A percentile compares a stretch with the other conserved stretches of the same genome.
Evolutionary conservation across 768 basidiomycete genomes (phyloP).

Genomic region (Guyanaporus albipodus): DNA sequence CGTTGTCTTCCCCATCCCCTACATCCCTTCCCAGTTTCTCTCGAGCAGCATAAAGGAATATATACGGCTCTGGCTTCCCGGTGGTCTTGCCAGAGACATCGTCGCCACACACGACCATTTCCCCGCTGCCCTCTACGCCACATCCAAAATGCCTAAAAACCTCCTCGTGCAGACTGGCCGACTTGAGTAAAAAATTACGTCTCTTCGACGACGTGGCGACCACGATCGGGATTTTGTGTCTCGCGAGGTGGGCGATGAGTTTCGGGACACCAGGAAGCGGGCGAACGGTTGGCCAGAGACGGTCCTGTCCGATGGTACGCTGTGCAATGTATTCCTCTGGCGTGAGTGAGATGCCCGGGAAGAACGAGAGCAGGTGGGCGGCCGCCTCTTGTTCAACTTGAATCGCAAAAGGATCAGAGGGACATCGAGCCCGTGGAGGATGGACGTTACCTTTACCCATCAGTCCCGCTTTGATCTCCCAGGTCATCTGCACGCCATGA

Average conservation of each 20-base stretch:
- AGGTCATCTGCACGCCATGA: conserved; percentile 76
- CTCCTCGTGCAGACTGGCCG: conserved; percentile 49
- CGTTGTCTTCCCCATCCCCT: conserved; percentile 39
- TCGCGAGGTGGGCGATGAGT: conserved; percentile 67
- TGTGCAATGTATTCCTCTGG: conserved; percentile 55
- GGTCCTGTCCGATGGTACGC: conserved; percentile 56
- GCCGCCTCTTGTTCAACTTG: conserved; percentile 64
- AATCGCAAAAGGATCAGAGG: not conserved
- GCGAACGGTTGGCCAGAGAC: conserved; percentile 62
- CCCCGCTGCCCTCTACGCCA: conserved; percentile 25
- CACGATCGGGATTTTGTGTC: conserved; percentile 69
- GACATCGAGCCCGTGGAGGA: not conserved
- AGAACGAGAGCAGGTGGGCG: conserved; percentile 68
- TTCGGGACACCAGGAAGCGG: conserved; percentile 71
- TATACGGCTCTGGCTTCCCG: conserved; percentile 81
- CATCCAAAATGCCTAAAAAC: conserved; percentile 44
- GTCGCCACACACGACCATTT: conserved; percentile 67
- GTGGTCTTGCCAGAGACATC: conserved; percentile 52
- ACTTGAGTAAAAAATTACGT: conserved; percentile 66
- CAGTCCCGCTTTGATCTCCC: conserved; percentile 84
- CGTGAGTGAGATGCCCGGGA: conserved; percentile 67
- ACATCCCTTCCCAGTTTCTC: conserved; percentile 54
- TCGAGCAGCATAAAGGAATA: conserved; percentile 72
- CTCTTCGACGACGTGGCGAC: conserved; percentile 75
- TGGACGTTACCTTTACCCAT: conserved; percentile 75